Evolutionary conservation across 2,329 filamentous ascomycete species (phyloP).

Genomic region (Podosphaera leucotricha): DNA sequence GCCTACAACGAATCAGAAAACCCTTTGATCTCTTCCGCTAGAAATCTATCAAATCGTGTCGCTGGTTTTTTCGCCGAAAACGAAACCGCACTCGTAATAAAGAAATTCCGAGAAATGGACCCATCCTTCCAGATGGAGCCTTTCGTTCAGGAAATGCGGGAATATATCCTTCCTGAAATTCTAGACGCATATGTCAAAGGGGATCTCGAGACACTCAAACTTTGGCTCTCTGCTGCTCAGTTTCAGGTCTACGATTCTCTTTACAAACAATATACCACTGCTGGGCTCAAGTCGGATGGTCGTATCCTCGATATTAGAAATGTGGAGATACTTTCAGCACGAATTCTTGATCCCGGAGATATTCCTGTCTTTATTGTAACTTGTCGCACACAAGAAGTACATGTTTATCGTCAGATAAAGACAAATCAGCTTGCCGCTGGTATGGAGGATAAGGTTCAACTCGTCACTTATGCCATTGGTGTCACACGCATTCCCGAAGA

Average conservation of each 20-base stretch:
- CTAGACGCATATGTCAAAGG: conserved; percentile 96
- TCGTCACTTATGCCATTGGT: conserved; percentile 94
- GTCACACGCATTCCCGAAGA: conserved; percentile 86
- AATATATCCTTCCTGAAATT: conserved; percentile 94
- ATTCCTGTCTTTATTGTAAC: conserved; percentile 94
- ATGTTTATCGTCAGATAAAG: conserved; percentile 88
- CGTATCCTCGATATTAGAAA: conserved; percentile 86
- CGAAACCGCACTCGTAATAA: conserved; percentile 91
- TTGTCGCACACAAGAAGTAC: conserved; percentile 88
- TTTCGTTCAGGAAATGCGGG: conserved; percentile 83
- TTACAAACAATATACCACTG: conserved; percentile 84
- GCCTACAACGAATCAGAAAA: conserved; percentile 95
- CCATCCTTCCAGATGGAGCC: conserved; percentile 85
- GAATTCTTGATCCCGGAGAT: conserved; percentile 65
- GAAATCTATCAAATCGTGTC: conserved; percentile 80
- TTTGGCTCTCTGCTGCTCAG: conserved; percentile 91
- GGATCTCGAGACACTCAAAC: conserved; percentile 68
- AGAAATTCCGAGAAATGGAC: conserved; percentile 92
- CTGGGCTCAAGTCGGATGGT: conserved; percentile 82
- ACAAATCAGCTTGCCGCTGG: conserved; percentile 72
- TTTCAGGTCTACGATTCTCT: conserved; percentile 94
- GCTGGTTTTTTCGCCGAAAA: conserved; percentile 97
- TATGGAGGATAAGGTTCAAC: conserved; percentile 97
- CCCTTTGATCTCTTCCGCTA: conserved; percentile 67
- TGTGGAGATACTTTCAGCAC: conserved; percentile 65